Base-by-base conservation (phyloP, 768 basidiomycete species). In the Paxillus rubicundulus region DNA sequence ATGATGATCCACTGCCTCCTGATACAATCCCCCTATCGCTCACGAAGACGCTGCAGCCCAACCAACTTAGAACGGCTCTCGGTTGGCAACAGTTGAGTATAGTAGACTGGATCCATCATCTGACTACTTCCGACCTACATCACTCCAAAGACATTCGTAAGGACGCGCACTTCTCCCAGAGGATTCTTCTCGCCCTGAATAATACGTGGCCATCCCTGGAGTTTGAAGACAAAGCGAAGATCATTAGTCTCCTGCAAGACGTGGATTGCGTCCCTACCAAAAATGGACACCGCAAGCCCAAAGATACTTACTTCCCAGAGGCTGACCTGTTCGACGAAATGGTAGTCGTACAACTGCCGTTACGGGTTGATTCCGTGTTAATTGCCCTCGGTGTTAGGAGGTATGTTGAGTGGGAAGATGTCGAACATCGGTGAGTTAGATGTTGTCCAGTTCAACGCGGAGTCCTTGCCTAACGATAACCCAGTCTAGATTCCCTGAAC, bases 261-360 rank as follows among this genome's bases (percentile, higher is more conserved):
- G 72, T 81, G 20, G 55, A 82, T 2, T 89, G 87, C 61, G 79
- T 93, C 36, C 89, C 89, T 2, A 92, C 91, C 0, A 81, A 83
- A 7, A 70, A 69, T 9, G 96, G 95, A 7, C 77, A 89, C 73
- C 83, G 79, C 58, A 62, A 66, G 17, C 90, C 95, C 0, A 63
- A 68, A 4, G 82, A 93, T 47, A 72, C 86, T 4, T 96, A 95
- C 70, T 94, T 97, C 63, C 72, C 84, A 9, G 89, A 82, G 55
- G 93, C 86, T 16, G 82, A 89, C 58, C 74, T 98, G n/a, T 97
- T 98, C 67, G 80, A 80, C 21, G 94, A 96, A 66, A 72, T 94
- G 14, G 84, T 92, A 3, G 81, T 89, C 33, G 13, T 33, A 33
- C 33, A 33, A 13, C 14, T 33, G 12, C 13, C 33, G 33, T 5